phyloP scores from a whole-genome alignment of 768 basidiomycete genomes.

The Auricularia auricula-judae region DNA sequence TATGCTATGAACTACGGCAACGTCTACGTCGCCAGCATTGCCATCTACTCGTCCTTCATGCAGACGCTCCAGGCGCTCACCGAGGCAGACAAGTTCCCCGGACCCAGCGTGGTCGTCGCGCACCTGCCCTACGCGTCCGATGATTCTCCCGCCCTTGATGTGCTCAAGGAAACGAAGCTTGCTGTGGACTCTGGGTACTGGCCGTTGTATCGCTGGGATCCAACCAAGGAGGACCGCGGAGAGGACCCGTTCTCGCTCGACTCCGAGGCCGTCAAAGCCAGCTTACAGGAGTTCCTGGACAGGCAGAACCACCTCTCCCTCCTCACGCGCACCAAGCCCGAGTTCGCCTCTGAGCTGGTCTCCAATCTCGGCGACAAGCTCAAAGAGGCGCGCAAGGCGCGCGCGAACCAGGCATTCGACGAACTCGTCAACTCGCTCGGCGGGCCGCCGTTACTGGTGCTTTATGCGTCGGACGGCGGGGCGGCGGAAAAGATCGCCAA shows the following conservation, averaged over 20 bases:
- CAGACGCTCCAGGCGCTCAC: constrained; percentile 85
- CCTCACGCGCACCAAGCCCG: constrained; percentile 69
- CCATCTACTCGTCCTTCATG: constrained; percentile 90
- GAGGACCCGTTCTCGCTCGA: constrained; percentile 87
- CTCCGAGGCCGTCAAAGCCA: constrained; percentile 88
- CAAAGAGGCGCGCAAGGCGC: constrained; percentile 69
- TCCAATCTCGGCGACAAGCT: constrained; percentile 75
- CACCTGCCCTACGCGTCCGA: constrained; percentile 86
- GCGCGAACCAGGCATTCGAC: constrained; percentile 74
- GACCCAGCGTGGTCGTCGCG: constrained; percentile 86
- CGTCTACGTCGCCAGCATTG: constrained; percentile 90
- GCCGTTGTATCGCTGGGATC: constrained; percentile 98
- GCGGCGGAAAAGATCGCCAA: constrained; percentile 95
- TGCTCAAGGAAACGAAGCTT: constrained; percentile 96
- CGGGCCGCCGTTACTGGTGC: constrained; percentile 74
- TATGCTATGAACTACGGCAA: constrained; percentile 99
- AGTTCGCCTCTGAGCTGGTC: constrained; percentile 73
- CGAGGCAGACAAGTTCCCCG: constrained; percentile 83
- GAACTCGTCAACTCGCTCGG: constrained; percentile 76
- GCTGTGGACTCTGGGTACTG: constrained; percentile 95
- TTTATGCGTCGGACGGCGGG: constrained; percentile 95
- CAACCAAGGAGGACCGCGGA: constrained; percentile 61
- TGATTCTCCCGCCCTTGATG: constrained; percentile 64
- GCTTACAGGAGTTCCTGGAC: constrained; percentile 87
- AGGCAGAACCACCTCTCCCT: constrained; percentile 95